Base-by-base conservation (phyloP, 495 filamentous ascomycete genomes). In the Penicillium silybi region DNA sequence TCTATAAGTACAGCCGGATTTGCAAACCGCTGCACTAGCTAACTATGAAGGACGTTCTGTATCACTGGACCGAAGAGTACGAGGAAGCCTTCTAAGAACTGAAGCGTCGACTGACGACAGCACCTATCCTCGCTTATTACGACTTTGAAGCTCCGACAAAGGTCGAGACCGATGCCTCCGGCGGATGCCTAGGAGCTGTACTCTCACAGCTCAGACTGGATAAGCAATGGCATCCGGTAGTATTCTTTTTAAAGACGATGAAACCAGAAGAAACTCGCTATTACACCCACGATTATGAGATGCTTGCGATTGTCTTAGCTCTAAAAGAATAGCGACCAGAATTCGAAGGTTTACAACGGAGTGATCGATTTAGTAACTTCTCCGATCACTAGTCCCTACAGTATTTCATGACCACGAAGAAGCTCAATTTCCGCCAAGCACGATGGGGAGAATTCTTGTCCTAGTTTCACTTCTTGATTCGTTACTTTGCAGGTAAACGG, bases 241-340 rank as follows among this genome's bases (percentile, higher is more conserved):
- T 53, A 0, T 71, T 53, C 48, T 62, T 57, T 44, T 71, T 51
- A 0, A 68, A 54, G 20, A 71, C 57, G 16, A 25, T 62, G 6
- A 22, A 46, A 0, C 17, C 34, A 0, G 52, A 52, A 0, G 48
- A 73, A 25, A 44, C 9, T 5, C 63, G 66, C 13, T 74, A 69
- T 39, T 19, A 66, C 41, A 70, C 66, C 16, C 48, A 70, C 40
- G 35, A 72, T 45, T 63, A 68, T 20, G 54, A 60, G 35, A 43
- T 67, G 1, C 16, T 69, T 7, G 56, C 46, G 6, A 61, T 62
- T 27, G 51, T 64, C 10, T 16, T n/a, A 1, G 19, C 19, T 1
- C 42, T 62, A 29, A 20, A 64, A 26, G 23, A 55, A 41, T 55
- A 9, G 52, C 3, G 50, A 15, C 34, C 46, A 13, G 32, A 64